phyloP scores from a whole-genome alignment of 108 stramenopile species.

The Cyclotella choctawhatcheeana region DNA sequence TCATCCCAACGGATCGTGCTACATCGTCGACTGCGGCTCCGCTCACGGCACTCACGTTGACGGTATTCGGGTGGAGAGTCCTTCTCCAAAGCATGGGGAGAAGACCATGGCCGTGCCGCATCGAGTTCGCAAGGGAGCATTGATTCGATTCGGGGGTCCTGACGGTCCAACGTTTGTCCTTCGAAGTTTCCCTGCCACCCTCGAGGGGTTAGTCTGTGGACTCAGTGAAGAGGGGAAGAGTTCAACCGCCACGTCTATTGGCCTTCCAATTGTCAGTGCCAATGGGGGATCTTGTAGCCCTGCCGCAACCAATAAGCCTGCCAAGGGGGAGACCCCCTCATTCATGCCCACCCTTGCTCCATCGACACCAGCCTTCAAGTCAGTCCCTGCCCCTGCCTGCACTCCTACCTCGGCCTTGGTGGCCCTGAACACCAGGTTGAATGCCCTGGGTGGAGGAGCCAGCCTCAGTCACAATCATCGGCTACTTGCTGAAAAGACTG shows the following conservation, averaged over 20 bases:
- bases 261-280: not conserved
- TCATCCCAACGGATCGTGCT: slow-evolving; percentile 84
- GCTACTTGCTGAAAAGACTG: slow-evolving; percentile 21
- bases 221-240: slow-evolving; percentile 23
- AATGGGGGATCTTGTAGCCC: slow-evolving; percentile 13
- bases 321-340: slow-evolving; percentile 27
- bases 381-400: not conserved
- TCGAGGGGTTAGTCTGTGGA: slow-evolving; percentile 39
- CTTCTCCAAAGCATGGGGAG: slow-evolving; percentile 46
- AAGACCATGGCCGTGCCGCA: slow-evolving; percentile 59
- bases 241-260: no score
- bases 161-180: slow-evolving; percentile 82
- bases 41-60: slow-evolving; percentile 85
- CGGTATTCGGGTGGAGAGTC: slow-evolving; percentile 61
- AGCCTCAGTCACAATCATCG: slow-evolving; percentile 16
- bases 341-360: slow-evolving; percentile 30
- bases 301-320: slow-evolving; percentile 3
- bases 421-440: slow-evolving; percentile 40
- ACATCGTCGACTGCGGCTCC: slow-evolving; percentile 81
- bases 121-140: slow-evolving; percentile 69
- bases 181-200: slow-evolving; percentile 67
- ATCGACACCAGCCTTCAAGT: slow-evolving; percentile 12
- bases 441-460: slow-evolving; percentile 46
- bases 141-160: slow-evolving; percentile 83
- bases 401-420: slow-evolving; percentile 33